A percentile compares a stretch with the other conserved stretches of the same genome.
Conservation (phyloP, 2,329 filamentous ascomycete species). For the Cladosporium sp. region DNA sequence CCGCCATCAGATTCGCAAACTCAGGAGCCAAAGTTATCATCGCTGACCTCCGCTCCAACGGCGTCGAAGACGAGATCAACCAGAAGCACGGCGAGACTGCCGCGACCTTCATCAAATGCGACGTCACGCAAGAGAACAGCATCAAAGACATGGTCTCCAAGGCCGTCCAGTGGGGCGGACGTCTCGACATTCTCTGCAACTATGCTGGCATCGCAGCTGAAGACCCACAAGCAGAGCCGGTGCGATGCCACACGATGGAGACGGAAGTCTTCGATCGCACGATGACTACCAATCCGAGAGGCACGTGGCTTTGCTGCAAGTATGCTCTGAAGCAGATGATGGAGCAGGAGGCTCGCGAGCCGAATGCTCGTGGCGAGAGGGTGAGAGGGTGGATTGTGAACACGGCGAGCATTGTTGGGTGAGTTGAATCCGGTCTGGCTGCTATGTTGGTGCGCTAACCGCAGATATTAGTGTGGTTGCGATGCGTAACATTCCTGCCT, state of each 20-base stretch:
- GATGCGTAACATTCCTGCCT: constrained; percentile 7
- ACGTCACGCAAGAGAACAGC: constrained; percentile 23
- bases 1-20: constrained; percentile 24
- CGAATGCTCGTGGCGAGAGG: constrained; percentile 34
- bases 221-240: neutral
- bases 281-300: constrained; percentile 34
- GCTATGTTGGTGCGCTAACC: no score
- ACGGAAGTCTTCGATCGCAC: constrained; percentile 23
- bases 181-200: constrained; percentile 26
- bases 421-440: no score
- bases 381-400: constrained; percentile 50
- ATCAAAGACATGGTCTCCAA: constrained; percentile 21
- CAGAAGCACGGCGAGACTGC: constrained; percentile 19
- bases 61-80: constrained; percentile 20
- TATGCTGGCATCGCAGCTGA: constrained; percentile 23
- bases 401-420: constrained; percentile 36
- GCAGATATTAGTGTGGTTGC: no score
- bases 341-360: constrained; percentile 31
- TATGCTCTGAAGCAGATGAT: constrained; percentile 38
- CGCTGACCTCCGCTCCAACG: constrained; percentile 22
- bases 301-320: constrained; percentile 41
- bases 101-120: constrained; percentile 22
- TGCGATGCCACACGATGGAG: constrained; percentile 18
- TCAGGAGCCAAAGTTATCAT: constrained; percentile 24
- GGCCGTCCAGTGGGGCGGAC: constrained; percentile 23